phyloP scores from a whole-genome alignment of 495 filamentous ascomycete genomes.

The Penicillium nucicola region DNA sequence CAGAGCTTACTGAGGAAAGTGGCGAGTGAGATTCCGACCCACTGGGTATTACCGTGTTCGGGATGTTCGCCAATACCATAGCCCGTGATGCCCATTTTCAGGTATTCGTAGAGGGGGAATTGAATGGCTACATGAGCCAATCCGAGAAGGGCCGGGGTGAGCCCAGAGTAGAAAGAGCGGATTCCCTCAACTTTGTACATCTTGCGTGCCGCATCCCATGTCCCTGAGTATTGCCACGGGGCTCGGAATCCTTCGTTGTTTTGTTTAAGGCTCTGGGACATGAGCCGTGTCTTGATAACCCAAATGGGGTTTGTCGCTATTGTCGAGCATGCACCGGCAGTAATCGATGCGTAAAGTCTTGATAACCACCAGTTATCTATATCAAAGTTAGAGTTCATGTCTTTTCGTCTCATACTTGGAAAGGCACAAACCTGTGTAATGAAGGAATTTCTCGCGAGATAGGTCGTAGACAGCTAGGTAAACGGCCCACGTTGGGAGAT shows the following conservation, averaged over 20 bases:
- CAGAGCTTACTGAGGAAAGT: constrained; percentile 95
- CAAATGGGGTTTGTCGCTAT: constrained; percentile 98
- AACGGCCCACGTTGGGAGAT: constrained; percentile 96
- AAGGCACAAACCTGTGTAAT: constrained; percentile 58
- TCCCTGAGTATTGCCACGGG: constrained; percentile 87
- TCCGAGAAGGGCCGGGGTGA: constrained; percentile 87
- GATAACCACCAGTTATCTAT: constrained; percentile 59
- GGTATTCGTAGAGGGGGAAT: constrained; percentile 92
- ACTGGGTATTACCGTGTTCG: constrained; percentile 60
- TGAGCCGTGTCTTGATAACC: constrained; percentile 98
- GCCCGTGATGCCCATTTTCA: constrained; percentile 89
- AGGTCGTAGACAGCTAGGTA: constrained; percentile 95
- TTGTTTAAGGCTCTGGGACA: constrained; percentile 70
- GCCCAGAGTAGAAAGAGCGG: constrained; percentile 89
- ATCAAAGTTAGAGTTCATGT: constrained; percentile 9
- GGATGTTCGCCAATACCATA: constrained; percentile 70
- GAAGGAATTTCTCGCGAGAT: constrained; percentile 68
- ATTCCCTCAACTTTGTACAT: constrained; percentile 93
- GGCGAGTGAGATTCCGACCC: constrained; percentile 73
- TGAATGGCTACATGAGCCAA: constrained; percentile 96
- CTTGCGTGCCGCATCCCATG: constrained; percentile 84
- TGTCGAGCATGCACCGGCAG: constrained; percentile 88
- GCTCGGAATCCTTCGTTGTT: constrained; percentile 54
- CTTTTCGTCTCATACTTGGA: neutral
- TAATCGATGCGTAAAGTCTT: constrained; percentile 73